Evolutionary conservation across 257 asterid species (phyloP), one percentile per base, ranked within the genome.

Genomic region (Euphrasia confusa): DNA sequence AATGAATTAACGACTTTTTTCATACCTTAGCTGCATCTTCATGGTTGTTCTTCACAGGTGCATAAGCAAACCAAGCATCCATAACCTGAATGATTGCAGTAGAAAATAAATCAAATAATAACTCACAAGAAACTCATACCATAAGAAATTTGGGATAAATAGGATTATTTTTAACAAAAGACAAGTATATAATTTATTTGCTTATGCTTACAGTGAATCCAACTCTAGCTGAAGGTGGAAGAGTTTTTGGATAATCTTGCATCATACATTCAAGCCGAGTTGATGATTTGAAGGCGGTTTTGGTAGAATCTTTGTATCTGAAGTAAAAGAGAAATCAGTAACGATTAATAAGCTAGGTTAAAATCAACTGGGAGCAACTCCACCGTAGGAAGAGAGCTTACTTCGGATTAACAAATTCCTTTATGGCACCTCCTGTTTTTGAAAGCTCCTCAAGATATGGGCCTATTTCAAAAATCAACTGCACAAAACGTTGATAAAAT

Each of bases 191-290:
- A 13, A 32, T 26, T 30, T 60, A 33, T 6, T 24, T 49, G 60
- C 26, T 67, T 76, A 66, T 50, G 74, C 96, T 81, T 83, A 89
- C 99, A 4, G 99, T 93, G 73, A 93, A 93, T 71, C 99, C 99
- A 79, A 93, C 99, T 76, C 83, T 83, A 61, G 99, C 97, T 57
- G 95, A 74, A 68, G 97, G 95, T 65, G 96, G 88, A 67, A 93
- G 72, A 11, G 96, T 93, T 76, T 89, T 93, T 39, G 99, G 97
- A 73, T 93, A 93, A 79, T 93, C 99, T 82, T 93, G 99, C 99
- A 93, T 93, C 99, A 93, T 93, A 72, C 99, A 93, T 78, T 93
- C 99, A 69, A 93, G 97, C 50, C 99, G 93, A 72, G 99, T 93
- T 18, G 99, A 89, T 56, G 99, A 93, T 72, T 89, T 89, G 77